phyloP scores from a whole-genome alignment of 345 rosid species.

The Boechera stricta region DNA sequence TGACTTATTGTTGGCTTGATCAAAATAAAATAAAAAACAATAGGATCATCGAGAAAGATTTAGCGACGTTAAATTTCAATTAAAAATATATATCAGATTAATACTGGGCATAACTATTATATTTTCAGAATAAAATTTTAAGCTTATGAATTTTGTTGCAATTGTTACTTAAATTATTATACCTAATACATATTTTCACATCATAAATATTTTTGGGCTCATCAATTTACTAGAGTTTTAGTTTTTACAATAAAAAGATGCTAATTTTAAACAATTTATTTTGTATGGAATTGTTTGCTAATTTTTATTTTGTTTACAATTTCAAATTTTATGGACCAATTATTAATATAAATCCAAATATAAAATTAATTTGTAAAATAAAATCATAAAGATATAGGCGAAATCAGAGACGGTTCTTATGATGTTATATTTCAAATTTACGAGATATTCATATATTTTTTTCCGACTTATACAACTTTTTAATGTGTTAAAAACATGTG shows the following conservation, averaged over 20 bases:
- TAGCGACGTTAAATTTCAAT: background rate
- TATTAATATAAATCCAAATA: background rate
- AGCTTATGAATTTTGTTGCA: no score
- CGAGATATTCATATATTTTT: background rate
- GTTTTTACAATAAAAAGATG: background rate
- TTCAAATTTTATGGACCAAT: background rate
- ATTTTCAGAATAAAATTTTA: background rate
- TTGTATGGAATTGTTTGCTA: background rate
- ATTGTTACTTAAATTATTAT: background rate
- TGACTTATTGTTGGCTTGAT: constrained; percentile 23
- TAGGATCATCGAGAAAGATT: background rate
- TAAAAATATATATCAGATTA: background rate
- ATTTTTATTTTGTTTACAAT: background rate
- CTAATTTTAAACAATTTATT: background rate
- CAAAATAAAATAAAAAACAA: background rate
- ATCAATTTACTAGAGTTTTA: background rate
- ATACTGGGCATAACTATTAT: background rate
- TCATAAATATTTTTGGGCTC: background rate
- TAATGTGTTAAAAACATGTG: background rate
- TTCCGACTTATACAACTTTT: background rate
- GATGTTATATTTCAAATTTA: background rate
- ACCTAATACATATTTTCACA: background rate
- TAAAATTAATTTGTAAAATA: background rate
- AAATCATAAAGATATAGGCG: background rate
- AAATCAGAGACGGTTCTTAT: background rate